These are phyloP conservation scores for Sporothrix phasma DNA, from an alignment of 2,329 filamentous ascomycete species.

Conservation along the genomic window DNA sequence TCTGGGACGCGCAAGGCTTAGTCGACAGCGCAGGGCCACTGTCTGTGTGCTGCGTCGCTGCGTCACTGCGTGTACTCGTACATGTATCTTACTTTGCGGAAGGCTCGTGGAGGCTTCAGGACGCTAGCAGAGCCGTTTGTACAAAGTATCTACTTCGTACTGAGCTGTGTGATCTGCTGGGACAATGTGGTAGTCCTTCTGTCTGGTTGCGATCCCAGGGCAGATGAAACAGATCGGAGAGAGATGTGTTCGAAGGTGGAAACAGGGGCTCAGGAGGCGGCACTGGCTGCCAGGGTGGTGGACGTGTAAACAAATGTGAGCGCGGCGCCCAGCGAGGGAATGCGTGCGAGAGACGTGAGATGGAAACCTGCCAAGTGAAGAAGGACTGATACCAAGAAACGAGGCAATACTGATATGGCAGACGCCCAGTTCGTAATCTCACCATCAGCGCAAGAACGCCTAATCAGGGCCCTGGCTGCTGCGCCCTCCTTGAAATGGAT, in stretches of 20 bases:
- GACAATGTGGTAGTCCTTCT: background rate
- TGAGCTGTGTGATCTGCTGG: background rate
- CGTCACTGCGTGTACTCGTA: no score
- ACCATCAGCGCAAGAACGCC: constrained; percentile 2
- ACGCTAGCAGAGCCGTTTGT: background rate
- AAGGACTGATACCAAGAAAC: background rate
- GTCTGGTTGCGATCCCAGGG: background rate
- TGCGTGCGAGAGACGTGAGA: no score
- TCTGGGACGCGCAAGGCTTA: constrained; percentile 9
- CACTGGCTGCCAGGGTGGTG: background rate
- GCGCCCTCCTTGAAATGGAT: constrained; percentile 9
- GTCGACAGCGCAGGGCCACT: background rate
- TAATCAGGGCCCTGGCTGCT: constrained; percentile 10
- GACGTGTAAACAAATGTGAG: background rate
- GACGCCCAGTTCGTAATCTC: background rate
- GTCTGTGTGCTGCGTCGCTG: background rate
- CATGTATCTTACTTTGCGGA: background rate
- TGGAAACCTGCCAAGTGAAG: no score
- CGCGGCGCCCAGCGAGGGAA: background rate
- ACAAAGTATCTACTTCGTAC: no score
- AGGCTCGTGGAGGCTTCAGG: background rate
- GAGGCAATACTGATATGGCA: background rate
- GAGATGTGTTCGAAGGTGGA: constrained; percentile 8
- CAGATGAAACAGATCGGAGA: constrained; percentile 12
- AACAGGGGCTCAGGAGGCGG: constrained; percentile 15